Conservation (phyloP, 148 eudicot species). For the Cornus kousa region DNA sequence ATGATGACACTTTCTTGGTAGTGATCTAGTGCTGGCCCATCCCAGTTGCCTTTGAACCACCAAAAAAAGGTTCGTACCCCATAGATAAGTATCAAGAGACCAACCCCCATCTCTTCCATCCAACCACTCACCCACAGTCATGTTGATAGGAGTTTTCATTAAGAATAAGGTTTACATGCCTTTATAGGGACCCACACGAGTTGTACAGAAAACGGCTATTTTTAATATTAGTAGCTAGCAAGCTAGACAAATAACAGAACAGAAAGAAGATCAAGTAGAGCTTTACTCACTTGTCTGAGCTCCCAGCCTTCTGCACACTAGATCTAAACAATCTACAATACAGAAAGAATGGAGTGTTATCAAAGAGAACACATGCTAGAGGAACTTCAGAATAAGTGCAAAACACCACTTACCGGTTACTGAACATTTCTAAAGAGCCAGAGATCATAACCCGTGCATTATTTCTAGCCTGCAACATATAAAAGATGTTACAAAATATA, state of each 20-base stretch:
- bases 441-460: slow-evolving; percentile 75
- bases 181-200: no score
- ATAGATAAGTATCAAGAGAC: no score
- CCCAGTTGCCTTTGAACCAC: no score
- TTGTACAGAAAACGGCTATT: not conserved
- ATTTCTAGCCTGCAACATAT: slow-evolving; percentile 69
- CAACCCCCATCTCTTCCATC: not conserved
- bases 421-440: slow-evolving; percentile 79
- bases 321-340: slow-evolving; percentile 62
- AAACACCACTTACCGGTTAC: slow-evolving; percentile 52
- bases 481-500: not conserved
- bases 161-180: not conserved
- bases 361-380: slow-evolving; percentile 2
- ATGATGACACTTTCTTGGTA: no score
- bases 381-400: not conserved
- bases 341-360: slow-evolving; percentile 9
- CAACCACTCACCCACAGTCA: not conserved
- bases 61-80: no score
- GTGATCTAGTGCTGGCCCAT: no score
- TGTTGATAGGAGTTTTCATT: not conserved
- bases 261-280: not conserved
- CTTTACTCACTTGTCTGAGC: slow-evolving; percentile 57
- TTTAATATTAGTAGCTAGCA: not conserved
- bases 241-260: not conserved
- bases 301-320: slow-evolving; percentile 80